phyloP scores from a whole-genome alignment of 495 filamentous ascomycete species.

The Hypoxylon cercidicola region DNA sequence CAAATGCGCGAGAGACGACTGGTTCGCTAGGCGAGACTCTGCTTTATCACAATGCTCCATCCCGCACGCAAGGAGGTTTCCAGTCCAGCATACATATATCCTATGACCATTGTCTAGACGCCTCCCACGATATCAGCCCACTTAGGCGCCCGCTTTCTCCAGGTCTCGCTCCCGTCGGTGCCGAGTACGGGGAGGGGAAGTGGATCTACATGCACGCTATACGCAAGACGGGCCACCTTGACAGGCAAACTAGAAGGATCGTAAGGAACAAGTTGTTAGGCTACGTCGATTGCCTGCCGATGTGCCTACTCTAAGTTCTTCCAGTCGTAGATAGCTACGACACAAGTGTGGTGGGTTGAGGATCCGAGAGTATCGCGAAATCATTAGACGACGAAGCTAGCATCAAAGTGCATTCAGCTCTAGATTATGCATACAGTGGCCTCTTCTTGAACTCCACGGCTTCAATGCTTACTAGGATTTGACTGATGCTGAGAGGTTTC shows the following conservation, averaged over 20 bases:
- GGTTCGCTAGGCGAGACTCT: constrained; percentile 22
- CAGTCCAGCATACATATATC: constrained; percentile 1
- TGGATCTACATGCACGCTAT: constrained; percentile 21
- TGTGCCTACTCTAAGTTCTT: too few species aligned
- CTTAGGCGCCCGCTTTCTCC: constrained; percentile 3
- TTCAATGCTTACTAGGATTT: too few species aligned
- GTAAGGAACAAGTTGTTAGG: neutral
- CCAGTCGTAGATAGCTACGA: too few species aligned
- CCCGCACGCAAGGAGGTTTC: neutral
- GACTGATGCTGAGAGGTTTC: neutral
- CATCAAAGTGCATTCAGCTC: too few species aligned
- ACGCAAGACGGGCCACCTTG: constrained; percentile 1
- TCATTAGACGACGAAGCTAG: too few species aligned
- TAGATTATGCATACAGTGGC: too few species aligned
- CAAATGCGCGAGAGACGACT: constrained; percentile 38
- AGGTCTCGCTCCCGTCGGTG: constrained; percentile 15
- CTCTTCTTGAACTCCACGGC: too few species aligned
- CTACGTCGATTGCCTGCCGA: too few species aligned
- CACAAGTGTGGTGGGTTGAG: too few species aligned
- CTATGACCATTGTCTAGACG: constrained; percentile 25
- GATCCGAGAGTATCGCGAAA: too few species aligned
- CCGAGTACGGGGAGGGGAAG: constrained; percentile 27
- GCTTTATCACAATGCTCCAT: neutral
- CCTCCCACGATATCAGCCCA: constrained; percentile 4
- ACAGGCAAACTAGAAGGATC: neutral